Evolutionary conservation across 805 yeast genomes (phyloP), one percentile per base, ranked within the genome.

Genomic region (Priceomyces carsonii): DNA sequence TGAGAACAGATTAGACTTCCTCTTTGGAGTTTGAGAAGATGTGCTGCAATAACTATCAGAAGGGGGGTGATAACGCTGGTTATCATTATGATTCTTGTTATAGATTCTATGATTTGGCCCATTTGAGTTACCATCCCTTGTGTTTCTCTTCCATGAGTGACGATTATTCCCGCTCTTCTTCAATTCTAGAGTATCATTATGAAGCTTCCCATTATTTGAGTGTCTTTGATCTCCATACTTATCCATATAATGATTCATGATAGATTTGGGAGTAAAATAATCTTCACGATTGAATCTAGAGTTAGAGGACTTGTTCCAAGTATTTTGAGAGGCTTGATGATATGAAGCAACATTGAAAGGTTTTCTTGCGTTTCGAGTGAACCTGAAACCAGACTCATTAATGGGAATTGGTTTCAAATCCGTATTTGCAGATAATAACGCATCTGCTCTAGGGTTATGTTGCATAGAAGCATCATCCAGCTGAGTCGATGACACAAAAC

Each of bases 241-340:
- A 44, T 79, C 87, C 83, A 83, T 75, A 54, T 80, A 83, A 44
- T 80, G 82, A 39, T 75, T 77, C 49, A 79, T 75, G 5, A 80
- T 82, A 17, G 89, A 78, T 36, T 83, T 84, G 3, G 93, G 93
- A 3, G 93, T 85, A 54, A 83, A 85, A 47, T 73, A 81, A 52
- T 85, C 91, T 47, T 80, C 82, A 33, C 91, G 70, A 45, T 77
- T 77, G 48, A 75, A 81, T 32, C 55, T 61, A 31, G 43, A 46
- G 24, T 42, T 39, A 20, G 27, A 31, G 30, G 38, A 39, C 20
- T 38, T 33, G 14, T 24, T 40, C 31, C 34, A 34, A 13, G 39
- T 45, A 19, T 26, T 29, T 20, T 40, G 32, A 23, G 53, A 40
- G 16, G 55, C 42, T 33, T 55, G 63, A 40, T 48, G 71, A 48